Evolutionary conservation across 768 basidiomycete species (phyloP).

Genomic region (Paxillus rubicundulus): DNA sequence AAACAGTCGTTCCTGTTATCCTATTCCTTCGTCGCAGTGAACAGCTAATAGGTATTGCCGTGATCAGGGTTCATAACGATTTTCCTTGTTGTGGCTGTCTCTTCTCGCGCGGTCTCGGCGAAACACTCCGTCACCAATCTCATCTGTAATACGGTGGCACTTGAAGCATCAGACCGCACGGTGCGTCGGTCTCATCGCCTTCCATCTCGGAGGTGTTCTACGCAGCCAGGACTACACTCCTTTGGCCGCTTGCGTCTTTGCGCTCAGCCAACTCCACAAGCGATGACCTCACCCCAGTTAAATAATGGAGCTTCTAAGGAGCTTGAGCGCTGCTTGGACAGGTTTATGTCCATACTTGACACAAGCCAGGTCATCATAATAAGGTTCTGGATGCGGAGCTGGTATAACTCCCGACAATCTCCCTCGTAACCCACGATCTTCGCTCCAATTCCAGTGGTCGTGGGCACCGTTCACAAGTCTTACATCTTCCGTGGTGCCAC

Average conservation of each 20-base stretch:
- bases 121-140: no score
- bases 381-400: background rate
- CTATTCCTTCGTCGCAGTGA: no score
- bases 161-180: no score
- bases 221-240: constrained; percentile 28
- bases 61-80: no score
- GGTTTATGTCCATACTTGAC: constrained; percentile 9
- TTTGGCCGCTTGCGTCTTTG: constrained; percentile 27
- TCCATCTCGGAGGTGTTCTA: no score
- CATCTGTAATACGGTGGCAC: no score
- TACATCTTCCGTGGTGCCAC: constrained; percentile 9
- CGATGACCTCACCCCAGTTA: constrained; percentile 18
- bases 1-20: no score
- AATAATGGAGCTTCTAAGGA: constrained; percentile 11
- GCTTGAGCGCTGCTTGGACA: constrained; percentile 9
- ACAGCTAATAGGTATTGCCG: no score
- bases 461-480: constrained; percentile 21
- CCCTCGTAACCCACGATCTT: background rate
- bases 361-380: constrained; percentile 7
- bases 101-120: no score
- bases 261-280: constrained; percentile 25
- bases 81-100: no score
- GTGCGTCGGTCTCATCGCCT: no score
- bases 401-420: background rate
- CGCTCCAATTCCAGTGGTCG: constrained; percentile 19